A percentile compares a stretch with the other conserved stretches of the same genome.
Conservation (phyloP, 2,329 filamentous ascomycete species). For the Penicillium sp. region DNA sequence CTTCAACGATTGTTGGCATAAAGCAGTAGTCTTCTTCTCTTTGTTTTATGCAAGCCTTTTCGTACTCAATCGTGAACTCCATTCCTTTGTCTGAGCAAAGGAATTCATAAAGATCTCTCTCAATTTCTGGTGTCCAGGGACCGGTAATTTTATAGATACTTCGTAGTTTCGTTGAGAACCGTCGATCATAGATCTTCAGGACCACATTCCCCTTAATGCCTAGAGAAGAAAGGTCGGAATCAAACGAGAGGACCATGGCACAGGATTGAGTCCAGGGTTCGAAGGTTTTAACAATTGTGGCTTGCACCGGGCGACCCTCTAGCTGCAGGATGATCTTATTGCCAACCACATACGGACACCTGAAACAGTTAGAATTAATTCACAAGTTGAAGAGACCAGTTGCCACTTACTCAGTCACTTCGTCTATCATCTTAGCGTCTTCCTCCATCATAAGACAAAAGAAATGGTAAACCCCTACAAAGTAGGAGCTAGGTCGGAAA, state of each 20-base stretch:
- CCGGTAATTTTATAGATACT: too few relatives aligned
- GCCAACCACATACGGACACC: neutral
- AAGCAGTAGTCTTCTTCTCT: neutral
- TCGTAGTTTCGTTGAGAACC: neutral
- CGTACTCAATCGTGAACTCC: too few relatives aligned
- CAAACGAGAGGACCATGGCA: neutral
- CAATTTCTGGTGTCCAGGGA: neutral
- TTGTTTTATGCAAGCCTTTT: neutral
- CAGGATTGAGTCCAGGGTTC: neutral
- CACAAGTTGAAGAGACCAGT: neutral
- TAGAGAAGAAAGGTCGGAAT: neutral
- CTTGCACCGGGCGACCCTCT: neutral
- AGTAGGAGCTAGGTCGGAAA: neutral
- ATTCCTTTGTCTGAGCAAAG: neutral
- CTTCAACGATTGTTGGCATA: neutral
- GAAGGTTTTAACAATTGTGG: neutral
- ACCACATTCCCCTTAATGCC: neutral
- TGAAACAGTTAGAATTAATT: neutral
- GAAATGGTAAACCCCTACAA: neutral
- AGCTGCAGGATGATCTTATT: neutral
- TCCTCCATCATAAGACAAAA: neutral
- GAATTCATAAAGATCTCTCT: neutral
- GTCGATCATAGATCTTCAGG: neutral
- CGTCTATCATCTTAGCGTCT: neutral
- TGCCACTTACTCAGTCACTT: neutral